Conservation (phyloP, 2,329 filamentous ascomycete species). For the Fusarium sp. region DNA sequence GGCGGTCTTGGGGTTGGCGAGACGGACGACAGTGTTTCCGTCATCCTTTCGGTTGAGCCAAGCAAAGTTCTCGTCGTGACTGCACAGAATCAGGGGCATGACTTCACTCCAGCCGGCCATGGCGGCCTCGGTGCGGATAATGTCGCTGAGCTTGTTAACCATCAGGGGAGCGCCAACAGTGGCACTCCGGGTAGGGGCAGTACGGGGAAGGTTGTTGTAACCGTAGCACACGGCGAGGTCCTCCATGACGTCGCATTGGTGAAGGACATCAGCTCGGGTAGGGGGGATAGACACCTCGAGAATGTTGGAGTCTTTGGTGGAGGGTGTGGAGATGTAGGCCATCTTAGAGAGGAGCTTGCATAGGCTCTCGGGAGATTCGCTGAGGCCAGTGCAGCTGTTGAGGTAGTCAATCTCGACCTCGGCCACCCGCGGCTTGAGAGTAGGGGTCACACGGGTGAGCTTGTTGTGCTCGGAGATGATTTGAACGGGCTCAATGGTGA, state of each 20-base stretch:
- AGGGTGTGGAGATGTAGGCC: conserved; percentile 85
- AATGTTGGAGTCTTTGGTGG: conserved; percentile 74
- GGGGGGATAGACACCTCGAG: conserved; percentile 87
- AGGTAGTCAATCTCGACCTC: conserved; percentile 93
- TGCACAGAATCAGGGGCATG: conserved; percentile 95
- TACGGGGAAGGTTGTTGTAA: conserved; percentile 93
- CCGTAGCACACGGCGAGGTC: conserved; percentile 97
- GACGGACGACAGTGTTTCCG: conserved; percentile 82
- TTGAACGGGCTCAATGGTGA: conserved; percentile 93
- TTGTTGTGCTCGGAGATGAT: conserved; percentile 93
- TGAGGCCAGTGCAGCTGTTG: conserved; percentile 89
- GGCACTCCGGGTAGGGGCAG: conserved; percentile 85
- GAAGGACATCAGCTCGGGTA: conserved; percentile 92
- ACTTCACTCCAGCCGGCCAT: conserved; percentile 98
- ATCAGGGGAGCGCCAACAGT: conserved; percentile 88
- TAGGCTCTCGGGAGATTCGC: conserved; percentile 78
- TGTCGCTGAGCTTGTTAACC: conserved; percentile 95
- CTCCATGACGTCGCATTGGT: conserved; percentile 99
- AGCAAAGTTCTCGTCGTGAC: conserved; percentile 96
- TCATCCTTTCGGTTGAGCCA: conserved; percentile 94
- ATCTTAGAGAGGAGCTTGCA: conserved; percentile 88
- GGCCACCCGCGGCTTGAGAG: conserved; percentile 79
- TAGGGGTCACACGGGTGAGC: conserved; percentile 83
- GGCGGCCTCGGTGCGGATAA: conserved; percentile 87
- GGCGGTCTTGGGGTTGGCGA: conserved; percentile 91